These are phyloP conservation scores for Alternaria incomplexa DNA, from an alignment of 2,329 filamentous ascomycete species.

Conservation along the genomic window DNA sequence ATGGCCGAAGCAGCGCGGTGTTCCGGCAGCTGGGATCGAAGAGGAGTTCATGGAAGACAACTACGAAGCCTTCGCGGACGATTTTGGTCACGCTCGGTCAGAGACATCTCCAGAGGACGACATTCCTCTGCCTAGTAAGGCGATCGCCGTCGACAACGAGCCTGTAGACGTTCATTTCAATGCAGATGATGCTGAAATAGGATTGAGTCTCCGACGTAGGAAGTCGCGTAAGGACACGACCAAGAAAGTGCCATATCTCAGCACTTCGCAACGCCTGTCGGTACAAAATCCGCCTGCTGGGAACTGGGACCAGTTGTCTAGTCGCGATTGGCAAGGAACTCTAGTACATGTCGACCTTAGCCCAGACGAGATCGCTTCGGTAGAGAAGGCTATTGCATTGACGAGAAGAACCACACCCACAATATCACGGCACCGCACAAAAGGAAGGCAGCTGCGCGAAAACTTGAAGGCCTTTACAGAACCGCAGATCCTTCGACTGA, in stretches of 20 bases:
- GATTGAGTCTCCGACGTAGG: slow-evolving; percentile 5
- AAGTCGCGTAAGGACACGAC: background rate
- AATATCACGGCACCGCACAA: slow-evolving; percentile 15
- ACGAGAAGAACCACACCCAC: background rate
- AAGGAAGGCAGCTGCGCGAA: slow-evolving; percentile 29
- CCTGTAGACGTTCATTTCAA: slow-evolving; percentile 28
- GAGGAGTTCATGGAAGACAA: slow-evolving; percentile 6
- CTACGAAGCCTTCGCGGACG: background rate
- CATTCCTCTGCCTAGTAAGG: slow-evolving; percentile 8
- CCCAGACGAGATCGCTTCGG: slow-evolving; percentile 28
- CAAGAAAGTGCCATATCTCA: slow-evolving; percentile 36
- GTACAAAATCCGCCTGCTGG: slow-evolving; percentile 19
- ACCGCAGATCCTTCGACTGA: slow-evolving; percentile 26
- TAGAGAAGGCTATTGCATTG: slow-evolving; percentile 23
- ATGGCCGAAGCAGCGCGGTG: slow-evolving; percentile 24
- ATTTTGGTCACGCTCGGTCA: slow-evolving; percentile 2
- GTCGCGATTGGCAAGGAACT: slow-evolving; percentile 37
- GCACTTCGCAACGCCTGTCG: slow-evolving; percentile 21
- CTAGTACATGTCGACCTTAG: slow-evolving; percentile 45
- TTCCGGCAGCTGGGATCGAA: background rate
- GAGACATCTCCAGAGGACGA: slow-evolving; percentile 21
- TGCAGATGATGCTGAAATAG: slow-evolving; percentile 27
- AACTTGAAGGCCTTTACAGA: slow-evolving; percentile 28
- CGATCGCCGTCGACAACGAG: slow-evolving; percentile 21
- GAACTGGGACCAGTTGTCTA: slow-evolving; percentile 32